Conservation (phyloP, 2,329 filamentous ascomycete genomes). For the Fusarium sp. region DNA sequence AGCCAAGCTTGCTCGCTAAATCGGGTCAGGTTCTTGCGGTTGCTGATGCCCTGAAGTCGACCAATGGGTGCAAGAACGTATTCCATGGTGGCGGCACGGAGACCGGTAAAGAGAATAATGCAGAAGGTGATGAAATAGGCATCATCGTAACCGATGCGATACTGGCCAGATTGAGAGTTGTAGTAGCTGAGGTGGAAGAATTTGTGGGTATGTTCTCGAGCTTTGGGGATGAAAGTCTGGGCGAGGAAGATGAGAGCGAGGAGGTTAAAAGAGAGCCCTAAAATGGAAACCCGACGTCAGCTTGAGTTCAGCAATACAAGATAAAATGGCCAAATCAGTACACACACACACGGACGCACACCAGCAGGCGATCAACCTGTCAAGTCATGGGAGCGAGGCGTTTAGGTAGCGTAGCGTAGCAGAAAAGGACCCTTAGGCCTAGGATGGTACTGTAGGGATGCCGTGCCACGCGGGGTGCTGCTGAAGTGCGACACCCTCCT, state of each 20-base stretch:
- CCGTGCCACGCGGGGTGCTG: slow-evolving; percentile 43
- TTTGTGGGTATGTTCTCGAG: slow-evolving; percentile 82
- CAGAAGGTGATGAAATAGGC: slow-evolving; percentile 82
- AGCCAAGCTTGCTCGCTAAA: slow-evolving; percentile 97
- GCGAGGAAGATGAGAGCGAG: slow-evolving; percentile 84
- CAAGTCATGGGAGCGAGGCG: slow-evolving; percentile 31
- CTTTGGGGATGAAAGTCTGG: slow-evolving; percentile 84
- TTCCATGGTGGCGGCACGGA: slow-evolving; percentile 87
- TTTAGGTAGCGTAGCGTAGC: slow-evolving; percentile 29
- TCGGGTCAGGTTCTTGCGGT: slow-evolving; percentile 79
- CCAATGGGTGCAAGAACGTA: slow-evolving; percentile 86
- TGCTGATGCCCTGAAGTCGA: slow-evolving; percentile 76
- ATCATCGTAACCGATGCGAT: slow-evolving; percentile 84
- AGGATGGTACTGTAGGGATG: slow-evolving; percentile 26
- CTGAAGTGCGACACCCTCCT: slow-evolving; percentile 27
- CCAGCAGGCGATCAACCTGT: slow-evolving; percentile 18
- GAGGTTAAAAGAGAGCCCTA: slow-evolving; percentile 85
- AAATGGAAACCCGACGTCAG: slow-evolving; percentile 38
- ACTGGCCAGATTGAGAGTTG: slow-evolving; percentile 74
- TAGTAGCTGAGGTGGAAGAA: slow-evolving; percentile 91
- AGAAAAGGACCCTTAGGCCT: slow-evolving; percentile 23
- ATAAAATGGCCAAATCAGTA: slow-evolving; percentile 11
- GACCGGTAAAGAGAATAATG: slow-evolving; percentile 86
- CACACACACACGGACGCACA: slow-evolving; percentile 24
- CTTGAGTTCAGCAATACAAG: slow-evolving; percentile 10